Base-by-base conservation (phyloP, 257 asterid species). In the Fraxinus anomala region DNA sequence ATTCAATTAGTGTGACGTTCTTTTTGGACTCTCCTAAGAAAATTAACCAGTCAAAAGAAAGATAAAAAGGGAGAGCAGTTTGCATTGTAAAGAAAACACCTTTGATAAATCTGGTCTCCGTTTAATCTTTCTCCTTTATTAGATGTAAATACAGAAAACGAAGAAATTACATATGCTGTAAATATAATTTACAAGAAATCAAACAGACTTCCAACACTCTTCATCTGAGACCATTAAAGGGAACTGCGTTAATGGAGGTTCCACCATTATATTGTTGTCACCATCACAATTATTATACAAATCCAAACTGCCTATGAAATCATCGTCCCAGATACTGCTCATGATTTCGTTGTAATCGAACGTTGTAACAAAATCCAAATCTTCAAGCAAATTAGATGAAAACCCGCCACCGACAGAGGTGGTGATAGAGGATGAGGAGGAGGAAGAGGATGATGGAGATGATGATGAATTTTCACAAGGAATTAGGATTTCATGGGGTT, bases 401-500 rank as follows among this genome's bases (percentile, higher is more conserved):
- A 82, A 75, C 59, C 47, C 73, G 47, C 8, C 73, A 74, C 16
- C 37, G 2, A 81, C 63, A 0, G 84, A 81, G 1, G 85, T 81
- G 0, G 88, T 51, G 6, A 86, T 36, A 31, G 16, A 36, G 4
- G 14, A 30, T 0, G 33, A 30, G 11, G 69, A 24, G 16, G 69
- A 63, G 34, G 69, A 63, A 11, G 69, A 76, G 0, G 88, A 51
- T 0, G 90, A 74, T 0, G 90, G 80, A 3, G 88, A 76, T 2
- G 86, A 44, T 5, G 88, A 77, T 2, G 85, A 80, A 39, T 80
- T 80, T 17, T 78, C 76, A 39, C 71, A 75, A 5, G 86, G 80
- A 10, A 88, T 83, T 12, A 90, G 75, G 9, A 92, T 90, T 44
- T 92, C 97, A 54, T 90, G 87, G 3, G 94, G 97, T 42, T 90